Conservation (phyloP, 2,329 filamentous ascomycete species). For the Phyllosticta citriasiana region DNA sequence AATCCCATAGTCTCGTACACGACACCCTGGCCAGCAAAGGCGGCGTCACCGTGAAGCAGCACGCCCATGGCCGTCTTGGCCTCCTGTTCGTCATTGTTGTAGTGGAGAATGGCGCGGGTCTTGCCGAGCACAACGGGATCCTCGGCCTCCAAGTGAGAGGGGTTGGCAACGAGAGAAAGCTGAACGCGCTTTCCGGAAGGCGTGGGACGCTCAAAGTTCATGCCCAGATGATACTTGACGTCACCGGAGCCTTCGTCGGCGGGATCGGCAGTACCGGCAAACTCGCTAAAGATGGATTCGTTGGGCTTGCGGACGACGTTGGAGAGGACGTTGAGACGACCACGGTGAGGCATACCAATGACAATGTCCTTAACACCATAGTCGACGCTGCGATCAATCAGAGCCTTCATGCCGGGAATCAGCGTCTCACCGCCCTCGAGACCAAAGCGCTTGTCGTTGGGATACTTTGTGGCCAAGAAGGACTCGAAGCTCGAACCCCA, state of each 20-base stretch:
- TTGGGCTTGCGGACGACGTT: slow-evolving; percentile 99
- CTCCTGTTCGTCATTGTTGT: slow-evolving; percentile 90
- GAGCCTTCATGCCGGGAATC: slow-evolving; percentile 97
- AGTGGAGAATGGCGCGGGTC: slow-evolving; percentile 95
- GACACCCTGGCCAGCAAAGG: slow-evolving; percentile 90
- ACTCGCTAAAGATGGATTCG: slow-evolving; percentile 99
- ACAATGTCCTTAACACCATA: slow-evolving; percentile 98
- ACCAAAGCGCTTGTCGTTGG: slow-evolving; percentile 99
- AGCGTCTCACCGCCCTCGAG: slow-evolving; percentile 94
- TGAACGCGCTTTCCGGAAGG: slow-evolving; percentile 99
- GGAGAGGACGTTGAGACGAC: slow-evolving; percentile 92
- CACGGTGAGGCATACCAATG: slow-evolving; percentile 98
- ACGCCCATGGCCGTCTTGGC: slow-evolving; percentile 91
- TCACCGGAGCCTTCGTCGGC: slow-evolving; percentile 95
- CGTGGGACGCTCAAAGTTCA: slow-evolving; percentile 99
- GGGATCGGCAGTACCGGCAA: slow-evolving; percentile 76
- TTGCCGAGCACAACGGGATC: slow-evolving; percentile 97
- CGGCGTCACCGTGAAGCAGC: slow-evolving; percentile 91
- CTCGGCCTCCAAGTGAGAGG: slow-evolving; percentile 95
- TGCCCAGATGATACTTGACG: slow-evolving; percentile 98
- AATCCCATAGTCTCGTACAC: slow-evolving; percentile 99
- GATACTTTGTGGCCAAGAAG: slow-evolving; percentile 94
- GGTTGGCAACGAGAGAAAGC: slow-evolving; percentile 94
- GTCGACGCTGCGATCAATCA: slow-evolving; percentile 96
- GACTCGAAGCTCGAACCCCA: slow-evolving; percentile 97